Conservation (phyloP, 2,329 filamentous ascomycete genomes). For the Penicillium sp. region DNA sequence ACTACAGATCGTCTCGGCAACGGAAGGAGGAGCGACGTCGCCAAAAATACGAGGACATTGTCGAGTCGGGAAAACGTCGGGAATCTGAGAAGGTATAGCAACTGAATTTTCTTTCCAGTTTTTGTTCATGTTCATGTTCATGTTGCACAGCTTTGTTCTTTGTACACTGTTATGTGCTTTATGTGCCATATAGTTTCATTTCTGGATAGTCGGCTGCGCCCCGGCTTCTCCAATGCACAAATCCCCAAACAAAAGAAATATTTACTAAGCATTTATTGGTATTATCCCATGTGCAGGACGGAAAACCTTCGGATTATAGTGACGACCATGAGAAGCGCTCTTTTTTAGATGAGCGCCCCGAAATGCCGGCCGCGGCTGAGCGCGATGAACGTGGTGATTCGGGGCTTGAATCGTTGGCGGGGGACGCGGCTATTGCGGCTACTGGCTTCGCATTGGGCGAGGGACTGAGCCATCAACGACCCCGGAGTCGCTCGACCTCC, state of each 20-base stretch:
- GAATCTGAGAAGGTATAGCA: slow-evolving; percentile 39
- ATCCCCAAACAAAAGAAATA: slow-evolving; percentile 21
- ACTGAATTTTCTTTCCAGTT: slow-evolving; percentile 22
- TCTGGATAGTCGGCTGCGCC: slow-evolving; percentile 9
- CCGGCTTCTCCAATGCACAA: slow-evolving; percentile 17
- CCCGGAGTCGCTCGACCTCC: slow-evolving; percentile 34
- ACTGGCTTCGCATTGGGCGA: slow-evolving; percentile 17
- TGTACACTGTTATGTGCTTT: slow-evolving; percentile 29
- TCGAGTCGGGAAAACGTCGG: slow-evolving; percentile 28
- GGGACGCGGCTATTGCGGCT: slow-evolving; percentile 15
- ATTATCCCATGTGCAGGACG: slow-evolving; percentile 33
- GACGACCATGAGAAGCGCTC: slow-evolving; percentile 40
- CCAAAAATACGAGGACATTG: slow-evolving; percentile 35
- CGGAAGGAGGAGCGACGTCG: slow-evolving; percentile 35
- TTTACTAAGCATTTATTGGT: slow-evolving; percentile 30
- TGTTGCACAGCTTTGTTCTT: slow-evolving; percentile 16
- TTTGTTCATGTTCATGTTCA: slow-evolving; percentile 22
- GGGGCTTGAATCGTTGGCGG: slow-evolving; percentile 30
- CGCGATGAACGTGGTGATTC: slow-evolving; percentile 43
- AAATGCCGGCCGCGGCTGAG: slow-evolving; percentile 47
- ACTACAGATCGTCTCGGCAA: slow-evolving; percentile 30
- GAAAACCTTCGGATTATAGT: slow-evolving; percentile 32
- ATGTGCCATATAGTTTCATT: slow-evolving; percentile 27
- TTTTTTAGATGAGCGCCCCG: slow-evolving; percentile 62
- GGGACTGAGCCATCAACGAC: slow-evolving; percentile 21